Evolutionary conservation across 1,284 basidiomycete genomes (phyloP).

Genomic region (Cystobasidium pallidum): DNA sequence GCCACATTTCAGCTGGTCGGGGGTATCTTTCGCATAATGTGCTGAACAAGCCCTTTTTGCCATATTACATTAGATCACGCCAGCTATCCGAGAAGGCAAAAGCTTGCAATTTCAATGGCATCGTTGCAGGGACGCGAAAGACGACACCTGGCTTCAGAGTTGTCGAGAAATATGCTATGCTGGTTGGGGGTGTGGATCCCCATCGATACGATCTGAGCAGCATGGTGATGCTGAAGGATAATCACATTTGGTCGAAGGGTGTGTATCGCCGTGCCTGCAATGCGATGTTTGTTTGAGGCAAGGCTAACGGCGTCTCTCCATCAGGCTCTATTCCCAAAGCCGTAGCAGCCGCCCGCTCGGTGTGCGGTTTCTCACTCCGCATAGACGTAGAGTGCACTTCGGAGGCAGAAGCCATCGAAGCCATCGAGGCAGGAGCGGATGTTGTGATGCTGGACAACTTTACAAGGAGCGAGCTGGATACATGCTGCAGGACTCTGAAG

Average conservation of each 20-base stretch:
- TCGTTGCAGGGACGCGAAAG: conserved; percentile 94
- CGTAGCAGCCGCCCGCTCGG: conserved; percentile 78
- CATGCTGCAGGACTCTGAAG: conserved; percentile 71
- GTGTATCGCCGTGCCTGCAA: no score
- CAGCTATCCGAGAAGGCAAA: conserved; percentile 78
- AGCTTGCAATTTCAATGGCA: conserved; percentile 78
- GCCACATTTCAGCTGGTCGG: conserved; percentile 10
- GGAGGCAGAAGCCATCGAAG: conserved; percentile 89
- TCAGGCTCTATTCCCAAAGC: conserved; percentile 85
- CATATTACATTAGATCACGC: conserved; percentile 68
- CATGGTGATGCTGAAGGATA: conserved; percentile 99
- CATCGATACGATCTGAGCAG: conserved; percentile 96
- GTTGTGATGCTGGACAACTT: conserved; percentile 99
- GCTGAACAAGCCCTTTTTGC: background rate
- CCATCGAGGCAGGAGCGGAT: conserved; percentile 93
- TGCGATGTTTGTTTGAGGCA: no score
- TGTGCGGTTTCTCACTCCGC: conserved; percentile 88
- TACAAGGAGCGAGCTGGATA: conserved; percentile 71
- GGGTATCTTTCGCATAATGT: no score
- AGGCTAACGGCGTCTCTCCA: no score
- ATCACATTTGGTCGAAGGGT: conserved; percentile 98
- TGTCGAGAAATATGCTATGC: conserved; percentile 97
- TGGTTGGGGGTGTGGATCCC: conserved; percentile 93
- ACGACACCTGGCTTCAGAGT: conserved; percentile 97
- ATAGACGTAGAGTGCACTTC: conserved; percentile 93